phyloP scores from a whole-genome alignment of 495 filamentous ascomycete species.

The Daldinia vernicosa region DNA sequence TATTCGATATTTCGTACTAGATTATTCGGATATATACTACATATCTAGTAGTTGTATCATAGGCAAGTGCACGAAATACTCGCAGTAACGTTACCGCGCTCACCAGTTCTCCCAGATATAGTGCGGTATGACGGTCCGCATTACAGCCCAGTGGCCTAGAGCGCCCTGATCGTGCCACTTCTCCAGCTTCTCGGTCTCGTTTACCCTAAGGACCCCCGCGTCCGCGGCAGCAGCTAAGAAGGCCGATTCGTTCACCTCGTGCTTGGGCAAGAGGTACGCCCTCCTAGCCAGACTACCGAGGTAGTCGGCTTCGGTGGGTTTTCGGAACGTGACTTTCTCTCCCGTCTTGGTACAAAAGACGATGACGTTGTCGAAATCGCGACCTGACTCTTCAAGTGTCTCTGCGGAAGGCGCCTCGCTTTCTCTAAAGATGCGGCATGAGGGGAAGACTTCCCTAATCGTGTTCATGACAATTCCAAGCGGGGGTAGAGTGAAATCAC shows the following conservation, averaged over 20 bases:
- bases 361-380: slow-evolving; percentile 91
- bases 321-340: slow-evolving; percentile 68
- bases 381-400: slow-evolving; percentile 51
- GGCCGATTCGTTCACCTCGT: slow-evolving; percentile 70
- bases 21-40: not conserved
- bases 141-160: slow-evolving; percentile 87
- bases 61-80: not conserved
- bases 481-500: slow-evolving; percentile 78
- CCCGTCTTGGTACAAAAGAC: slow-evolving; percentile 71
- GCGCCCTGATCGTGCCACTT: slow-evolving; percentile 79
- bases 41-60: not conserved
- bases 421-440: slow-evolving; percentile 87
- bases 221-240: slow-evolving; percentile 54
- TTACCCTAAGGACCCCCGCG: slow-evolving; percentile 60
- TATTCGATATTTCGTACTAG: not conserved
- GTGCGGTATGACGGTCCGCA: slow-evolving; percentile 82
- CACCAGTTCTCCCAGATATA: slow-evolving; percentile 91
- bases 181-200: slow-evolving; percentile 67
- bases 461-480: slow-evolving; percentile 76
- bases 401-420: slow-evolving; percentile 57
- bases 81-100: slow-evolving; percentile 23
- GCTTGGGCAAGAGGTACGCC: slow-evolving; percentile 73
- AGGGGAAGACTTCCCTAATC: slow-evolving; percentile 75
- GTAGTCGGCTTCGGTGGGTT: slow-evolving; percentile 70
- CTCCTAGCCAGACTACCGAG: slow-evolving; percentile 74